Conservation (phyloP, 148 eudicot species). For the Vaccinium vitisidaea region DNA sequence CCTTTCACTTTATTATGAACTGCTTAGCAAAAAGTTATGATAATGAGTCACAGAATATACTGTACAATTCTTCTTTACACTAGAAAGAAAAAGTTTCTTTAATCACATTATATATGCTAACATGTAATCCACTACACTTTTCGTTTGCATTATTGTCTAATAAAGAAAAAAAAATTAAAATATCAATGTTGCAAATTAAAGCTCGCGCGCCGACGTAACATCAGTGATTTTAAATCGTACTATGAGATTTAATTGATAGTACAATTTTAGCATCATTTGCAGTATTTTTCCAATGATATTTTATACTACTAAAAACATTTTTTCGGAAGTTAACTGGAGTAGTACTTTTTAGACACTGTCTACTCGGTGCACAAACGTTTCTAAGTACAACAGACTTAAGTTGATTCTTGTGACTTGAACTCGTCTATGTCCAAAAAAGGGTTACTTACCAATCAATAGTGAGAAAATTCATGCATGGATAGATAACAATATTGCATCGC, state of each 20-base stretch:
- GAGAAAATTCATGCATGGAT: neutral
- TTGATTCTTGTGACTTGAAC: neutral
- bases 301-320: too few relatives aligned
- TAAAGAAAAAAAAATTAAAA: neutral
- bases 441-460: neutral
- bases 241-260: neutral
- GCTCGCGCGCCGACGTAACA: too few relatives aligned
- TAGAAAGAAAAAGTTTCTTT: neutral
- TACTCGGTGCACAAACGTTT: neutral
- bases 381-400: neutral
- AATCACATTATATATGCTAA: neutral
- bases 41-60: conserved; percentile 8
- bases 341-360: neutral
- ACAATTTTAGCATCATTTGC: too few relatives aligned
- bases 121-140: conserved; percentile 6
- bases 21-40: neutral
- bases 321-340: too few relatives aligned
- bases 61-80: neutral
- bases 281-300: too few relatives aligned
- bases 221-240: neutral
- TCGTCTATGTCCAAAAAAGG: too few relatives aligned
- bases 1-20: neutral
- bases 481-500: neutral
- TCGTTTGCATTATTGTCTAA: neutral
- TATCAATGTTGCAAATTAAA: neutral